These are phyloP conservation scores for Penicillium olsonii DNA, from an alignment of 2,329 filamentous ascomycete genomes.

Conservation along the genomic window DNA sequence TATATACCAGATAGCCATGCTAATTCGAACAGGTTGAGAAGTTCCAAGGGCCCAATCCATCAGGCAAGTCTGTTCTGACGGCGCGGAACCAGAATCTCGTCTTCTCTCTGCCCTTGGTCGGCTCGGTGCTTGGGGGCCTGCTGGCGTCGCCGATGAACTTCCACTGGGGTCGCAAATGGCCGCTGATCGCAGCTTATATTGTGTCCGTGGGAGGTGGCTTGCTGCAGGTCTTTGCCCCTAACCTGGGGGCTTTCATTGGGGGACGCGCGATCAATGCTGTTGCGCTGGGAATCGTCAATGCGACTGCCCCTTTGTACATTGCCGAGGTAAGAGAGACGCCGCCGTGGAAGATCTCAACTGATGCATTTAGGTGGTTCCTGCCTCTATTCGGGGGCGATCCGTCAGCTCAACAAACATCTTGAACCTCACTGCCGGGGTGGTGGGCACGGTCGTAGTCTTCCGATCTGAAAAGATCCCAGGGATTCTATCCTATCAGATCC, in stretches of 20 bases:
- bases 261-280: conserved; percentile 36
- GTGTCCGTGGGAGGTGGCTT: conserved; percentile 36
- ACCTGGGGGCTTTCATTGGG: conserved; percentile 35
- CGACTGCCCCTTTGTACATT: conserved; percentile 39
- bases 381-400: conserved; percentile 33
- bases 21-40: conserved; percentile 25
- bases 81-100: conserved; percentile 39
- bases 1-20: neutral
- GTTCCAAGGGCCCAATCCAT: conserved; percentile 33
- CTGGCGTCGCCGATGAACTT: conserved; percentile 36
- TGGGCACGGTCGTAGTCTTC: conserved; percentile 38
- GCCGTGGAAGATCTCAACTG: neutral
- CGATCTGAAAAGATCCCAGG: conserved; percentile 29
- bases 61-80: conserved; percentile 27
- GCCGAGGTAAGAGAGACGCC: conserved; percentile 35
- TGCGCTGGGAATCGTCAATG: conserved; percentile 36
- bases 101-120: conserved; percentile 39
- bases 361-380: conserved; percentile 30
- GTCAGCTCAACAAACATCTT: conserved; percentile 37
- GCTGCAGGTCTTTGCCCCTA: conserved; percentile 39
- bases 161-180: conserved; percentile 37
- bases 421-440: conserved; percentile 32
- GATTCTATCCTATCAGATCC: conserved; percentile 36
- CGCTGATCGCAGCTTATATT: conserved; percentile 35
- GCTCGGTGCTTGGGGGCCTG: conserved; percentile 35